Evolutionary conservation across 352 stramenopile species (phyloP).

Genomic region (Aphanomyces cochlioides): DNA sequence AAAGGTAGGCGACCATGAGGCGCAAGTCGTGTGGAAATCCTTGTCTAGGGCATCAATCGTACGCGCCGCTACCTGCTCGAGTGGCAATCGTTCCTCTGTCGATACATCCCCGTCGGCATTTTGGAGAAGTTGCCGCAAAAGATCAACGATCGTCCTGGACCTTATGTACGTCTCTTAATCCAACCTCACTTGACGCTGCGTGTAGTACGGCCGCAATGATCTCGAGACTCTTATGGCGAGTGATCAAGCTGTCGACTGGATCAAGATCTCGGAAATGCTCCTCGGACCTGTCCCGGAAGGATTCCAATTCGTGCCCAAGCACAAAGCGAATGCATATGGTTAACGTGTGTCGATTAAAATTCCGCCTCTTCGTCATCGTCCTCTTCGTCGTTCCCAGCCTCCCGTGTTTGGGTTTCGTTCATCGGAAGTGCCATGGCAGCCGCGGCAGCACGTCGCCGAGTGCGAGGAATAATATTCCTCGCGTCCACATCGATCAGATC

Average conservation of each 20-base stretch:
- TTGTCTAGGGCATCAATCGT: conserved; percentile 88
- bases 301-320: conserved; percentile 96
- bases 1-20: conserved; percentile 44
- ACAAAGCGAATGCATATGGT: conserved; percentile 95
- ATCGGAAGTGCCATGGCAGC: conserved; percentile 64
- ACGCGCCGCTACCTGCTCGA: conserved; percentile 98
- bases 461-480: conserved; percentile 81
- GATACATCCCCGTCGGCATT: conserved; percentile 98
- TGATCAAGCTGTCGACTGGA: conserved; percentile 94
- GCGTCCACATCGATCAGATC: conserved; percentile 80
- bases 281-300: conserved; percentile 91
- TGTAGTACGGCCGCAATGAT: conserved; percentile 87
- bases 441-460: conserved; percentile 61
- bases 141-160: conserved; percentile 95
- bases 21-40: not conserved
- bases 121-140: conserved; percentile 93
- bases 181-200: not conserved
- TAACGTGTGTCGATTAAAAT: conserved; percentile 51
- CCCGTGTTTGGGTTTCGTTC: conserved; percentile 43
- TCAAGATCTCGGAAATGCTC: conserved; percentile 99
- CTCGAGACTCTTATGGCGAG: conserved; percentile 98
- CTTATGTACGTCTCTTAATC: conserved; percentile 44
- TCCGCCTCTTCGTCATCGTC: conserved; percentile 71
- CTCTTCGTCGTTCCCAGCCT: conserved; percentile 31
- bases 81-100: conserved; percentile 97